A percentile compares a stretch with the other conserved stretches of the same genome.
Conservation (phyloP, 2,329 filamentous ascomycete species). For the Sporothrix luriei region DNA sequence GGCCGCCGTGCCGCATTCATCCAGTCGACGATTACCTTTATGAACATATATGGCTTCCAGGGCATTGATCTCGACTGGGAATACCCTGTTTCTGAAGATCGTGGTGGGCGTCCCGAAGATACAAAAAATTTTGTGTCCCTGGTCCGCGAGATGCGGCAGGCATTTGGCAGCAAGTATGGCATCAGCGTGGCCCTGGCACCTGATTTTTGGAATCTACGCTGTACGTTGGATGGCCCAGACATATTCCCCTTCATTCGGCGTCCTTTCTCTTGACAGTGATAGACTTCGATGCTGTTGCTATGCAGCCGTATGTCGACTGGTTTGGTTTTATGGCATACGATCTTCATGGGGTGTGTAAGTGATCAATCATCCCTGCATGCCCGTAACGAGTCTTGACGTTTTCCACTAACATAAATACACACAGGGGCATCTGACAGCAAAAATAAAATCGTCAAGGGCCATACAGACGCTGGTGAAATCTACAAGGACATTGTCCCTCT, state of each 20-base stretch:
- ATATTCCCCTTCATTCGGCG: too few species aligned
- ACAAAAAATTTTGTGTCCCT: neutral
- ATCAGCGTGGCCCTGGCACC: neutral
- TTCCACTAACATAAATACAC: neutral
- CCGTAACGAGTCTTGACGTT: too few species aligned
- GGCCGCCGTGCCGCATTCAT: neutral
- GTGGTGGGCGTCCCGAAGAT: neutral
- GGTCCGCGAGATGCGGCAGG: constrained; percentile 9
- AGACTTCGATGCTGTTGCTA: neutral
- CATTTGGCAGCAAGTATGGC: neutral
- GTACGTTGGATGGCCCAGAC: too few species aligned
- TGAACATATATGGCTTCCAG: constrained; percentile 4
- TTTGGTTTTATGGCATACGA: constrained; percentile 18
- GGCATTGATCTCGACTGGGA: neutral
- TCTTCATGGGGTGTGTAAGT: constrained; percentile 7
- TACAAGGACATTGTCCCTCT: neutral
- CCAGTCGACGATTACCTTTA: neutral
- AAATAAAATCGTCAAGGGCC: neutral
- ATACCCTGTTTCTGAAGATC: neutral
- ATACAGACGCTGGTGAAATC: neutral
- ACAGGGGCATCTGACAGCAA: constrained; percentile 4
- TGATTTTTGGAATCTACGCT: neutral
- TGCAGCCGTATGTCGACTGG: constrained; percentile 15
- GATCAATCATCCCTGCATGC: too few species aligned
- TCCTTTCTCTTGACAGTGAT: neutral